Evolutionary conservation across 257 asterid species (phyloP).

Genomic region (Perilla frutescens): DNA sequence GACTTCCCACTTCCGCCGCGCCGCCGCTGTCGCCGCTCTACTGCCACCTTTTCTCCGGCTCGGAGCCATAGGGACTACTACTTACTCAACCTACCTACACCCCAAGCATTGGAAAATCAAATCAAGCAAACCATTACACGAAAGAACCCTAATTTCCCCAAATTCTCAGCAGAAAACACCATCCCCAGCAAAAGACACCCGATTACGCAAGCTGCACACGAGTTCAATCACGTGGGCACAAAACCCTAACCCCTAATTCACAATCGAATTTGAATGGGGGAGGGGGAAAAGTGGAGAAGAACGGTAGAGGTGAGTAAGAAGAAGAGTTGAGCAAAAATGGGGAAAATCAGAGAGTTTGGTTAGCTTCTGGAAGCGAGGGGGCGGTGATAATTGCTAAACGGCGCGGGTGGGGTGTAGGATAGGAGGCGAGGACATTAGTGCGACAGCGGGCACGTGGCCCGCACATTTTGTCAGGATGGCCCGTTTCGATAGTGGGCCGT

Average conservation of each 20-base stretch:
- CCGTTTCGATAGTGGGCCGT: too few species aligned
- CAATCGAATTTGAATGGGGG: neutral
- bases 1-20: slow-evolving; percentile 74
- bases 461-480: slow-evolving; percentile 26
- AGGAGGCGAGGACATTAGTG: slow-evolving; percentile 1
- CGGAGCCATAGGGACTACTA: slow-evolving; percentile 69
- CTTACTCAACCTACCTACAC: slow-evolving; percentile 29
- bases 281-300: neutral
- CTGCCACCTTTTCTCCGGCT: slow-evolving; percentile 68
- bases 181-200: slow-evolving; percentile 16
- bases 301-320: slow-evolving; percentile 28
- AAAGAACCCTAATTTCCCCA: slow-evolving; percentile 42
- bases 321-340: slow-evolving; percentile 23
- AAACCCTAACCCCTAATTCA: slow-evolving; percentile 56
- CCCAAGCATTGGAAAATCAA: slow-evolving; percentile 58
- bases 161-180: neutral
- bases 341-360: slow-evolving; percentile 24
- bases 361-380: neutral
- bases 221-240: slow-evolving; percentile 22
- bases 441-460: neutral
- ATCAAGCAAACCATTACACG: neutral
- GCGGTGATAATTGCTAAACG: slow-evolving; percentile 49
- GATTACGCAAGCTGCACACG: neutral
- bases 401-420: slow-evolving; percentile 39
- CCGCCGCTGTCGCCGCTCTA: slow-evolving; percentile 66